These are phyloP conservation scores for Tubosaeta sp. DNA, from an alignment of 768 basidiomycete genomes.

Conservation along the genomic window DNA sequence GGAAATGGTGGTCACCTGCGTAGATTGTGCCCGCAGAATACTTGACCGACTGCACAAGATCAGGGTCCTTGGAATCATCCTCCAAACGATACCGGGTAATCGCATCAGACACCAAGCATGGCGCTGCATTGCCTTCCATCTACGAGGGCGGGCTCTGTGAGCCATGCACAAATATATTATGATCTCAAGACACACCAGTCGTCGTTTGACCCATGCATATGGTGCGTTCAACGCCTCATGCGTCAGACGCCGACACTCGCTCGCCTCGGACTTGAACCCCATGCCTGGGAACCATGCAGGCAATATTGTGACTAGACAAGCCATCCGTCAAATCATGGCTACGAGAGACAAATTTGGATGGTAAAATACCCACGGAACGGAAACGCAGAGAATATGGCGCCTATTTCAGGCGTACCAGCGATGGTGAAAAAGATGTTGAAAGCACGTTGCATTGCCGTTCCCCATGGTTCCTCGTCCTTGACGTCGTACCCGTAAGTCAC, in stretches of 20 bases:
- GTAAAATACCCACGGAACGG: conserved; percentile 11
- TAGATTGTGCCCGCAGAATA: conserved; percentile 17
- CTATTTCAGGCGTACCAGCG: neutral
- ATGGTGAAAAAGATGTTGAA: conserved; percentile 1
- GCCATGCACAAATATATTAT: neutral
- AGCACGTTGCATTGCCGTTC: conserved; percentile 8
- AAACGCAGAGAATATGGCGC: conserved; percentile 7
- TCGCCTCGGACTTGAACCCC: conserved; percentile 15
- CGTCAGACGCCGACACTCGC: conserved; percentile 6
- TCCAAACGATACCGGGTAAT: conserved; percentile 4
- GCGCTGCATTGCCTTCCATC: conserved; percentile 7
- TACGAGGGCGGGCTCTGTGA: neutral
- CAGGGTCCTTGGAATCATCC: conserved; percentile 5
- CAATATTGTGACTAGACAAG: conserved; percentile 13
- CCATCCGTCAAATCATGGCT: neutral
- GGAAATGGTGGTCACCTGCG: conserved; percentile 9
- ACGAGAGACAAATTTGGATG: neutral
- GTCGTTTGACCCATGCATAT: conserved; percentile 8
- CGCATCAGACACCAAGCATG: conserved; percentile 17
- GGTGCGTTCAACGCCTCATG: conserved; percentile 9
- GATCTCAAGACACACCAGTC: neutral
- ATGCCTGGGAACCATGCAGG: conserved; percentile 28
- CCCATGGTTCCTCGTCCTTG: conserved; percentile 1
- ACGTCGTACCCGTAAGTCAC: conserved; percentile 17
- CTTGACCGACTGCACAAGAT: conserved; percentile 13